Evolutionary conservation across 495 filamentous ascomycete species (phyloP), one percentile per base, ranked within the genome.

Genomic region (Penicillium salamii): DNA sequence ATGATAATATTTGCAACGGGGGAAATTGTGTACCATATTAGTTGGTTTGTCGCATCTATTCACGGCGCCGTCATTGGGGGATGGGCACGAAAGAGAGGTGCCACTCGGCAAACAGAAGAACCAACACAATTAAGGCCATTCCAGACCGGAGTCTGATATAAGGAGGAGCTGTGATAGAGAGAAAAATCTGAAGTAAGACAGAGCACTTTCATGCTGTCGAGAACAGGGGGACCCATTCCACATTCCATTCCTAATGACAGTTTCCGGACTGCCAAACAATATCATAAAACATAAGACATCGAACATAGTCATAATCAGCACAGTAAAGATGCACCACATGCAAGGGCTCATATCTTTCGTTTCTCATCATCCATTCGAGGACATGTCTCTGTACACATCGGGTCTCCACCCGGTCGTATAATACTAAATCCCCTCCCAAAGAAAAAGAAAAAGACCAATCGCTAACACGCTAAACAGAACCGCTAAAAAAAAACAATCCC

Each of bases 11-110:
- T 24, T 2, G 26, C n/a, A 28, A 15, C 2, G 17, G 33, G 5
- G 12, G 20, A 45, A 39, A 50, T 33, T 33, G 21, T 12, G 33
- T 44, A 33, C 20, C 29, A 9, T 7, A 21, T 21, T n/a, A 20
- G 18, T 57, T 34, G 31, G 15, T 49, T 63, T 50, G 43, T 57
- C 33, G 46, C 12, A 45, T 35, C 53, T 39, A 38, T 55, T 33
- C 52, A 53, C 56, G 56, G 53, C 51, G 51, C 57, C 49, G 57
- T 57, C 53, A 54, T 42, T 34, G 21, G 24, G 23, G 40, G 44
- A 51, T 55, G 46, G 58, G 52, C 36, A 31, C 35, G 44, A 45
- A 38, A 24, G 36, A 20, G 36, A 36, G n/a, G 28, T 39, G 24
- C 36, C 14, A 29, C 15, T 18, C 20, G 15, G n/a, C 41, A 33